These are phyloP conservation scores for Starmera amethionina DNA, from an alignment of 805 yeast species.

Conservation along the genomic window DNA sequence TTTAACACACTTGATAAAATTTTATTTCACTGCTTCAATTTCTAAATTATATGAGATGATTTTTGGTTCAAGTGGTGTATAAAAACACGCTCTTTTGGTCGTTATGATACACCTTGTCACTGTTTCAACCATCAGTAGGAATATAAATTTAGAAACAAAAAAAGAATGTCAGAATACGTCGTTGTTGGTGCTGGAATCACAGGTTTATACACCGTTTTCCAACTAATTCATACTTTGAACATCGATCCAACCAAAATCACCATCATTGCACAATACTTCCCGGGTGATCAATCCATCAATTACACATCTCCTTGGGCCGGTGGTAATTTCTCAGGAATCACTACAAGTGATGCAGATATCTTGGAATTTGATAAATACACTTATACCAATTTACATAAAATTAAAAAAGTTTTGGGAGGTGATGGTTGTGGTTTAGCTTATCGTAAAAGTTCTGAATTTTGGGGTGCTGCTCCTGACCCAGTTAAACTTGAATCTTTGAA, in stretches of 20 bases:
- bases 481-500: conserved; percentile 37
- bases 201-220: conserved; percentile 53
- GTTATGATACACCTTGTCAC: too few relatives aligned
- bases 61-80: too few relatives aligned
- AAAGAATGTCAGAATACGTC: conserved; percentile 6
- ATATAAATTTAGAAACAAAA: too few relatives aligned
- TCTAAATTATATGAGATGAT: too few relatives aligned
- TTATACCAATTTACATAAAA: conserved; percentile 33
- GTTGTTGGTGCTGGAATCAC: conserved; percentile 53
- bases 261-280: conserved; percentile 55
- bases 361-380: conserved; percentile 47
- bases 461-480: conserved; percentile 39
- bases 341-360: conserved; percentile 43
- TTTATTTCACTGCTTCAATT: too few relatives aligned
- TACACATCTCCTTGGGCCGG: conserved; percentile 83
- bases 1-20: too few relatives aligned
- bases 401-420: conserved; percentile 43
- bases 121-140: too few relatives aligned
- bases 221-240: conserved; percentile 32
- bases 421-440: conserved; percentile 42
- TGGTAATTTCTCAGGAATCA: conserved; percentile 50
- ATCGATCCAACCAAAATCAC: conserved; percentile 34
- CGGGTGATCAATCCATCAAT: conserved; percentile 68
- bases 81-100: too few relatives aligned
- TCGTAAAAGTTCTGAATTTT: conserved; percentile 45